A percentile compares a stretch with the other conserved stretches of the same genome.
These are phyloP conservation scores for Cordyceps cicadae DNA, from an alignment of 2,329 filamentous ascomycete genomes.

Conservation along the genomic window DNA sequence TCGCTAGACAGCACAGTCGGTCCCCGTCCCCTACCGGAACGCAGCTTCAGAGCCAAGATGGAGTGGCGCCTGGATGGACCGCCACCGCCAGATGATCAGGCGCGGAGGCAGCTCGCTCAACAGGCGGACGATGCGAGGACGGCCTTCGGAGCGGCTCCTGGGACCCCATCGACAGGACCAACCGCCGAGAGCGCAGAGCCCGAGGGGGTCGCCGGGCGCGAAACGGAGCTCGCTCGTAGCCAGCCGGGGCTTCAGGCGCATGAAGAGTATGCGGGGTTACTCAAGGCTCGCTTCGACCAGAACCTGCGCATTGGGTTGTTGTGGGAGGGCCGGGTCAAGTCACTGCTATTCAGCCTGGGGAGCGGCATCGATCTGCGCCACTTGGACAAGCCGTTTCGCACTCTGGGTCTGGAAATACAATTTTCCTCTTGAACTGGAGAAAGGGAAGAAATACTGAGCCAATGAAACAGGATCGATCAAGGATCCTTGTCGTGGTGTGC, in stretches of 20 bases:
- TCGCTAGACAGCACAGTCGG: not conserved
- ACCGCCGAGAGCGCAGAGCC: constrained; percentile 1
- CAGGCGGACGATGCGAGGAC: not conserved
- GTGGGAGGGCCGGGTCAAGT: constrained; percentile 91
- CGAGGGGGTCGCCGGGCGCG: not conserved
- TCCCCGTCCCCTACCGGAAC: constrained; percentile 19
- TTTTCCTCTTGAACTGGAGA: constrained; percentile 57
- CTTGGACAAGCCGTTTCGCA: constrained; percentile 68
- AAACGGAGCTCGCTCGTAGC: constrained; percentile 19
- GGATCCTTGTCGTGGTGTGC: not conserved
- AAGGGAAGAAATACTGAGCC: not conserved
- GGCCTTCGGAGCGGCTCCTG: not conserved
- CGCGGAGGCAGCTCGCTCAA: not conserved
- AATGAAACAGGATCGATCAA: not conserved
- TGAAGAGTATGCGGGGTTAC: constrained; percentile 68
- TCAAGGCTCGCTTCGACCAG: constrained; percentile 87
- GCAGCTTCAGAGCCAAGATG: constrained; percentile 47
- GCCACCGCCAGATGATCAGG: not conserved
- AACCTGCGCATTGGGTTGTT: constrained; percentile 76
- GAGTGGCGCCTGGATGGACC: constrained; percentile 36
- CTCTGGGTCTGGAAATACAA: constrained; percentile 69
- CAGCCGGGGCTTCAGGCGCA: constrained; percentile 18
- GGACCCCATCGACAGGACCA: not conserved
- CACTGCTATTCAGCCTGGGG: constrained; percentile 83
- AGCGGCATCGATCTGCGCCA: constrained; percentile 74